Evolutionary conservation across 352 stramenopile genomes (phyloP).

Genomic region (Phytophthora boehmeriae): DNA sequence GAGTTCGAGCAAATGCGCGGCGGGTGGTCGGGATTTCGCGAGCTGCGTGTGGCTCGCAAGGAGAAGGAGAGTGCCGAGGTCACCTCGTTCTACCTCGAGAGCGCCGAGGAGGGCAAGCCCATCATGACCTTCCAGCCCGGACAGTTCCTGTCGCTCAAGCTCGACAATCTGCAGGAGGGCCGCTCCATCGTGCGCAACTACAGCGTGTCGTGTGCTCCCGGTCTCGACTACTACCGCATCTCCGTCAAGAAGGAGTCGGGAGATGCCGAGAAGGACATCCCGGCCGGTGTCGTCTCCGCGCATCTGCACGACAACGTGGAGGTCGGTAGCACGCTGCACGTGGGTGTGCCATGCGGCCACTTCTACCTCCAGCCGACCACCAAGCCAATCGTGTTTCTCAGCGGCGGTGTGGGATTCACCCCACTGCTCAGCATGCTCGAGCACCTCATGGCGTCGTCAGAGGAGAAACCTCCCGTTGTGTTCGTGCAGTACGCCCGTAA

Average conservation of each 20-base stretch:
- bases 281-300: constrained; percentile 55
- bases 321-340: constrained; percentile 52
- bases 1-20: constrained; percentile 34
- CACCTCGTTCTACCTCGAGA: constrained; percentile 63
- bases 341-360: constrained; percentile 59
- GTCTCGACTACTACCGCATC: constrained; percentile 53
- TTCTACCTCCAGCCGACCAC: constrained; percentile 47
- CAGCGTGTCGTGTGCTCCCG: constrained; percentile 48
- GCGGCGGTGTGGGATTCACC: constrained; percentile 65
- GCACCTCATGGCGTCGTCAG: constrained; percentile 31
- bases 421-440: constrained; percentile 60
- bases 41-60: constrained; percentile 62
- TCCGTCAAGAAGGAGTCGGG: constrained; percentile 62
- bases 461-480: constrained; percentile 37
- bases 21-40: constrained; percentile 62
- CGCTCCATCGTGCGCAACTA: constrained; percentile 65
- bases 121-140: constrained; percentile 56
- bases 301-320: constrained; percentile 61
- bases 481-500: constrained; percentile 54
- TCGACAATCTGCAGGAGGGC: constrained; percentile 41
- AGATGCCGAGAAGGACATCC: constrained; percentile 24
- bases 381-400: constrained; percentile 64
- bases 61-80: constrained; percentile 54
- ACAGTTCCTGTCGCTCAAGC: constrained; percentile 64
- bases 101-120: constrained; percentile 32